Evolutionary conservation across 257 asterid genomes (phyloP).

Genomic region (Petunia secreta): DNA sequence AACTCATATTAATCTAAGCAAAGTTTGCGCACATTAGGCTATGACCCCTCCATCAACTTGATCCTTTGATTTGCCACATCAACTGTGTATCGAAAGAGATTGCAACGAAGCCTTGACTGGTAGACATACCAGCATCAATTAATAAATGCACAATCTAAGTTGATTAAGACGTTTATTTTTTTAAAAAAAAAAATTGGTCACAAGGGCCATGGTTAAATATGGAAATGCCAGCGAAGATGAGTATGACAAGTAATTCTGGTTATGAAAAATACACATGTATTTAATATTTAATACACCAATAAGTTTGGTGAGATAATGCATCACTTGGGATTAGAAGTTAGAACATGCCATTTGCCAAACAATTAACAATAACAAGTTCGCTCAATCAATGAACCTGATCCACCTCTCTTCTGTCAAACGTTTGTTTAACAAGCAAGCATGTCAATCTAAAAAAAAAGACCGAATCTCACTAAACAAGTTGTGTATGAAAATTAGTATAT

Average conservation of each 20-base stretch:
- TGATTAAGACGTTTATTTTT: conserved; percentile 13
- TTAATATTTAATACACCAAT: not conserved
- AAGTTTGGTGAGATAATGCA: conserved; percentile 13
- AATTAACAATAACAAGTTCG: not conserved
- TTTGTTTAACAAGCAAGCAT: not conserved
- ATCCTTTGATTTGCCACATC: no score
- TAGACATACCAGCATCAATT: not conserved
- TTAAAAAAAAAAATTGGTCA: not conserved
- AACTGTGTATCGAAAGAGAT: no score
- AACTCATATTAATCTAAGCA: no score
- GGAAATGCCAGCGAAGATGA: conserved; percentile 18
- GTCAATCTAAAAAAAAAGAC: conserved; percentile 7
- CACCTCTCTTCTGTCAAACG: not conserved
- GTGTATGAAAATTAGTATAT: conserved; percentile 12
- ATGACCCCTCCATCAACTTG: no score
- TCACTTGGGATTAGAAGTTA: not conserved
- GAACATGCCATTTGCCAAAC: conserved; percentile 11
- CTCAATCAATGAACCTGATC: not conserved
- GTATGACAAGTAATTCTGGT: not conserved
- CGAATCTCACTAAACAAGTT: not conserved
- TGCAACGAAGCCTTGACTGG: no score
- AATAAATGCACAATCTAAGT: conserved; percentile 3
- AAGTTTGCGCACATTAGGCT: no score
- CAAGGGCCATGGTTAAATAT: not conserved
- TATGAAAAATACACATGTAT: conserved; percentile 2